Evolutionary conservation across 2,329 filamentous ascomycete species (phyloP).

Genomic region (Alternaria brassicae): DNA sequence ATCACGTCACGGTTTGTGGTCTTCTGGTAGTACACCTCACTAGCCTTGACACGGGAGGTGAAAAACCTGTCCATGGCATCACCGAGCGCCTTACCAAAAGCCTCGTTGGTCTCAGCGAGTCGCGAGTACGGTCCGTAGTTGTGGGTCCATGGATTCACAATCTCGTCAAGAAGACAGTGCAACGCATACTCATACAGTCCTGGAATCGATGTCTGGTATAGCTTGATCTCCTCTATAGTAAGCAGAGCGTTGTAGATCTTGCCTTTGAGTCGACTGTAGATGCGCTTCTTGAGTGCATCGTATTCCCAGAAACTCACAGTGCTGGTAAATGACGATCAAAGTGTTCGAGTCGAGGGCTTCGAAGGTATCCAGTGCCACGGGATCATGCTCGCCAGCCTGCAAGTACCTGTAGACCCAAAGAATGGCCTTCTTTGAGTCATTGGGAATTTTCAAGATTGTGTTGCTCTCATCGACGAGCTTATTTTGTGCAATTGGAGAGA

Average conservation of each 20-base stretch:
- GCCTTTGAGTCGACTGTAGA: slow-evolving; percentile 13
- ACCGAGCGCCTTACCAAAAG: slow-evolving; percentile 9
- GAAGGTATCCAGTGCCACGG: slow-evolving; percentile 10
- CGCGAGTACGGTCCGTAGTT: slow-evolving; percentile 22
- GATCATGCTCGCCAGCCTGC: slow-evolving; percentile 26
- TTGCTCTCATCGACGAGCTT: slow-evolving; percentile 15
- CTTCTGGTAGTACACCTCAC: slow-evolving; percentile 13
- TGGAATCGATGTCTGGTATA: slow-evolving; percentile 16
- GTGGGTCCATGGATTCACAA: slow-evolving; percentile 18
- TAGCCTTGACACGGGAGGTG: slow-evolving; percentile 7
- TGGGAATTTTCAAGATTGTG: slow-evolving; percentile 17
- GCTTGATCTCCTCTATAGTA: slow-evolving; percentile 13
- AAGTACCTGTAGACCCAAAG: slow-evolving; percentile 36
- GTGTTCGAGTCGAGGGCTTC: slow-evolving; percentile 15
- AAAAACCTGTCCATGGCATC: slow-evolving; percentile 8
- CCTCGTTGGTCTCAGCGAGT: slow-evolving; percentile 4
- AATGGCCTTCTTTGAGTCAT: slow-evolving; percentile 23
- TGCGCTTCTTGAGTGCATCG: slow-evolving; percentile 10
- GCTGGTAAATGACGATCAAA: slow-evolving; percentile 24
- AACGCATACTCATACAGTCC: slow-evolving; percentile 6
- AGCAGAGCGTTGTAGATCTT: slow-evolving; percentile 14
- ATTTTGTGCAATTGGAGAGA: slow-evolving; percentile 24
- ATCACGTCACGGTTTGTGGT: background rate
- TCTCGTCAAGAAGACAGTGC: slow-evolving; percentile 9
- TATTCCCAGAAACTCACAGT: slow-evolving; percentile 28